Evolutionary conservation across 2,329 filamentous ascomycete genomes (phyloP).

Genomic region (Sarocladiaceae sp.): DNA sequence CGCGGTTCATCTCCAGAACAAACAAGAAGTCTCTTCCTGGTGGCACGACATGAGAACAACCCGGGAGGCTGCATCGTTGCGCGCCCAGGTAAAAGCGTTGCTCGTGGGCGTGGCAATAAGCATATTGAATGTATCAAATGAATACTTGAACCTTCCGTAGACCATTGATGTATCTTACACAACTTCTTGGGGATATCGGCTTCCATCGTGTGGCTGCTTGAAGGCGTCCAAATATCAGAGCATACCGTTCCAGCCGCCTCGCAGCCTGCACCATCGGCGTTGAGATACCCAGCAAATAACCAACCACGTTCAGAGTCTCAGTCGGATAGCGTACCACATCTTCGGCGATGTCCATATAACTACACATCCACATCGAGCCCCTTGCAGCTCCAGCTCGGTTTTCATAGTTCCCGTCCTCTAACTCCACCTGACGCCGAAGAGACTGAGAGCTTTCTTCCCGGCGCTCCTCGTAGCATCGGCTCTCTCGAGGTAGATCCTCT

Average conservation of each 20-base stretch:
- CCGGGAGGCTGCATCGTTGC: not conserved
- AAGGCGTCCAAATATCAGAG: too few species aligned
- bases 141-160: not conserved
- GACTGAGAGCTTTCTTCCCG: slow-evolving; percentile 42
- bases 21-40: too few species aligned
- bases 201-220: too few species aligned
- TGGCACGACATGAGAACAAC: not conserved
- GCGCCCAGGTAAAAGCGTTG: not conserved
- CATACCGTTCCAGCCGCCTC: not conserved
- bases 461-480: slow-evolving; percentile 35
- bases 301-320: not conserved
- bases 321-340: not conserved
- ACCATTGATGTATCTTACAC: too few species aligned
- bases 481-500: slow-evolving; percentile 62
- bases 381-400: not conserved
- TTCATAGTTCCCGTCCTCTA: slow-evolving; percentile 13
- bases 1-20: too few species aligned
- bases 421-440: slow-evolving; percentile 60
- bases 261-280: slow-evolving; percentile 1
- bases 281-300: not conserved
- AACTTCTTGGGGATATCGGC: too few species aligned
- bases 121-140: not conserved
- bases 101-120: not conserved
- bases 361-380: not conserved
- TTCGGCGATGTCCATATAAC: not conserved